Base-by-base conservation (phyloP, 1,139 yeast genomes). In the Suhomyces anneliseae region DNA sequence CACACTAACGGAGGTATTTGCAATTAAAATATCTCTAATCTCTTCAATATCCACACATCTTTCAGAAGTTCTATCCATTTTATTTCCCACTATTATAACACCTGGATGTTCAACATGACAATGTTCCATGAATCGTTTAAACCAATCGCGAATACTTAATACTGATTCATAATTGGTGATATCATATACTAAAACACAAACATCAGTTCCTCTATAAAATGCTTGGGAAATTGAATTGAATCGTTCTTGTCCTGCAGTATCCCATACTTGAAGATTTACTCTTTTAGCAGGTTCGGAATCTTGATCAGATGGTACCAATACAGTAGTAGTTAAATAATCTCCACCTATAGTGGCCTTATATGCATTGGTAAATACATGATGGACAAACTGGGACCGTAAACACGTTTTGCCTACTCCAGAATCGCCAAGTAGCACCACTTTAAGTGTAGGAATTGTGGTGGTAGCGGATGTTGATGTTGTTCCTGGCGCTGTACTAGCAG, bases 171-270 rank as follows among this genome's bases (percentile, higher is more conserved):
- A 78, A 57, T 74, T 76, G 46, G 85, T 78, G 42, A 80, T 68
- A 59, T 82, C 87, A 59, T 79, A 82, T 27, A 81, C 81, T 34
- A 82, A 59, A 4, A 82, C 71, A 14, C 79, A 83, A 10, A 81
- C 79, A 56, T 82, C 86, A 0, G 85, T 74, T 7, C 87, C 87
- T 35, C 87, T 62, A 58, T 81, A 82, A 56, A 81, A 82, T 4
- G 85, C 81, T 56, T 76, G 78, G 6, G 82, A 75, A 34, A 82
- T 76, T 37, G 84, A 78, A 55, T 81, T 80, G 66, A 81, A 82
- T 44, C 87, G 63, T 57, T 82, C 87, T 59, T 82, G 87, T 3
- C 87, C 87, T 0, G 87, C 87, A 6, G 87, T 82, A 56, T 82
- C 87, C 87, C 87, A 82, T 3, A 82, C 72, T 58, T 82, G 86